These are phyloP conservation scores for Mucor sp. DNA, from an alignment of 371 early-diverging fungal genomes.

Conservation along the genomic window DNA sequence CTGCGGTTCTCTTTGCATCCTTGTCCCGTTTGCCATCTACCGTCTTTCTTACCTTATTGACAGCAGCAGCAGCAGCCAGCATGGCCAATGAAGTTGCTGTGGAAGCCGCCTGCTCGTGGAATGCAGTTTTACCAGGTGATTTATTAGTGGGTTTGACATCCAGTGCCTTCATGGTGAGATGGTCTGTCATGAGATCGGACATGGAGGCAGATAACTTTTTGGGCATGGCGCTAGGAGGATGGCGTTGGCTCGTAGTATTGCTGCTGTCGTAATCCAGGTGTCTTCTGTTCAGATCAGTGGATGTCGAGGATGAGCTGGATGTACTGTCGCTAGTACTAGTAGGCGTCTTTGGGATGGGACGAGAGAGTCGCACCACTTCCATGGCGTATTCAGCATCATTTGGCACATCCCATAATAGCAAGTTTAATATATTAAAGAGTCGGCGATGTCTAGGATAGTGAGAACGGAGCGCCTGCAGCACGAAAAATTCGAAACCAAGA, in stretches of 20 bases:
- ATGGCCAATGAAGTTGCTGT: constrained; percentile 32
- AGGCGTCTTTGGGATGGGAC: not conserved
- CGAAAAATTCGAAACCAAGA: constrained; percentile 49
- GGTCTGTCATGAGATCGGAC: constrained; percentile 3
- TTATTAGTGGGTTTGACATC: not conserved
- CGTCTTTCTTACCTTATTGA: constrained; percentile 20
- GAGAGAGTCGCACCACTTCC: constrained; percentile 34
- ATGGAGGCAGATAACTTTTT: constrained; percentile 9
- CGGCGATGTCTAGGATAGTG: constrained; percentile 47
- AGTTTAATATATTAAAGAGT: constrained; percentile 46
- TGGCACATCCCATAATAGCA: constrained; percentile 48
- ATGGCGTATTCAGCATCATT: constrained; percentile 52
- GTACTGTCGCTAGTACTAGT: not conserved
- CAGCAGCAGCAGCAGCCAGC: constrained; percentile 34
- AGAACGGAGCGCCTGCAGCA: constrained; percentile 41
- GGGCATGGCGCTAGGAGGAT: not conserved
- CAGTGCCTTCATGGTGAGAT: not conserved
- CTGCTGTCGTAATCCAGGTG: not conserved
- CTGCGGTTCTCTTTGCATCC: constrained; percentile 1
- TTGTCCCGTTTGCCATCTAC: constrained; percentile 19
- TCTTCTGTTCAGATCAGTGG: not conserved
- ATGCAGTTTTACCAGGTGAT: constrained; percentile 2
- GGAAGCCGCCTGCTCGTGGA: constrained; percentile 20
- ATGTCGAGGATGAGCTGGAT: not conserved
- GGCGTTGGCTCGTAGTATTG: not conserved